Conservation (phyloP, 192 early-diverging fungal genomes). For the Coemansia biformis region DNA sequence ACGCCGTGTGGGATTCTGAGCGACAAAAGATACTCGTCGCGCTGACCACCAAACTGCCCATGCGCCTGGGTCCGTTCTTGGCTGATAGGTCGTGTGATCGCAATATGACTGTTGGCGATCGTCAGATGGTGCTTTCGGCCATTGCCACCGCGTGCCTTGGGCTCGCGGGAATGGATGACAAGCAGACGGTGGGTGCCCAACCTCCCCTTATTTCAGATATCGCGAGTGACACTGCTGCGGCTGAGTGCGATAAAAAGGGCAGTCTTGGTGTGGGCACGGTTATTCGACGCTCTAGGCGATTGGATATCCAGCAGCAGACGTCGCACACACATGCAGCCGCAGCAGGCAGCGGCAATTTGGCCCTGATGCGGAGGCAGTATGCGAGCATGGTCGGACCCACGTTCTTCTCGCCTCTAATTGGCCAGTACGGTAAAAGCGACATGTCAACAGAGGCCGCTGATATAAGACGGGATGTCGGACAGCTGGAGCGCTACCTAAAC, state of each 20-base stretch:
- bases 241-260: neutral
- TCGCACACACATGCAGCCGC: neutral
- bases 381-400: slow-evolving; percentile 26
- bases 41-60: slow-evolving; percentile 22
- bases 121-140: slow-evolving; percentile 37
- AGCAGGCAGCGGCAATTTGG: neutral
- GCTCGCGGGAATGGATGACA: slow-evolving; percentile 11
- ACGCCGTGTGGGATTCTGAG: slow-evolving; percentile 27
- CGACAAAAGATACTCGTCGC: slow-evolving; percentile 22
- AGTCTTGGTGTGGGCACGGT: slow-evolving; percentile 22
- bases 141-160: slow-evolving; percentile 38
- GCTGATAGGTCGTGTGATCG: slow-evolving; percentile 38
- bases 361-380: slow-evolving; percentile 3
- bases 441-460: slow-evolving; percentile 19
- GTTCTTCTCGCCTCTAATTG: slow-evolving; percentile 44
- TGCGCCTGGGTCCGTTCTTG: slow-evolving; percentile 30
- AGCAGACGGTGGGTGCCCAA: neutral
- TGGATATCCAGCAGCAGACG: slow-evolving; percentile 18
- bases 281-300: slow-evolving; percentile 30
- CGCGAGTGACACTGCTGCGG: neutral
- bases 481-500: slow-evolving; percentile 33
- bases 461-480: slow-evolving; percentile 19
- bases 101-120: slow-evolving; percentile 34
- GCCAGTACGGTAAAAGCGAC: slow-evolving; percentile 41
- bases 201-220: too few species aligned